phyloP scores from a whole-genome alignment of 2,329 filamentous ascomycete species.

The Apiospora sp. region DNA sequence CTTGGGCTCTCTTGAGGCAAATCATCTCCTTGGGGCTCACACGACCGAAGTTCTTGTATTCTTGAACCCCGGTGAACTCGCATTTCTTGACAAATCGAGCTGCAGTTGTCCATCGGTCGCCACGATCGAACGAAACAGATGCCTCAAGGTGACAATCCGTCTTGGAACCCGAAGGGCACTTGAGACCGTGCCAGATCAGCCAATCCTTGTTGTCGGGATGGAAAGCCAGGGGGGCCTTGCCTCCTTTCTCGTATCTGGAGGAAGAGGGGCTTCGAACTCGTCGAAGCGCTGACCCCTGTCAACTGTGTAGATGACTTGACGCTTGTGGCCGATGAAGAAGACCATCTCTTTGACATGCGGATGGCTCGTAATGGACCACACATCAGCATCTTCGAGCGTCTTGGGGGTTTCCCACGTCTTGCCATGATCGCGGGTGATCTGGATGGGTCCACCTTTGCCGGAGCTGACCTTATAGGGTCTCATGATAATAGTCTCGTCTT shows the following conservation, averaged over 20 bases:
- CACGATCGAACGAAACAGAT: constrained; percentile 80
- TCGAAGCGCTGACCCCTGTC: constrained; percentile 80
- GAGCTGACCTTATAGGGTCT: constrained; percentile 59
- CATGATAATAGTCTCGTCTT: constrained; percentile 76
- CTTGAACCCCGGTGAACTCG: constrained; percentile 79
- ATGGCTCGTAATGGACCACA: constrained; percentile 79
- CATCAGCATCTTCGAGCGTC: constrained; percentile 73
- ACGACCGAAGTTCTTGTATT: constrained; percentile 57
- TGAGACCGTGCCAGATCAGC: constrained; percentile 87
- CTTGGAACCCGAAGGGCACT: constrained; percentile 63
- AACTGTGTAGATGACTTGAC: constrained; percentile 79
- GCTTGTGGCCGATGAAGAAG: constrained; percentile 78
- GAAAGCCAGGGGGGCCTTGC: constrained; percentile 68
- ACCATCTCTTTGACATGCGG: constrained; percentile 83
- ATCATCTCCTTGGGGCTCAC: constrained; percentile 60
- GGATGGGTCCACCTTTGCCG: constrained; percentile 64
- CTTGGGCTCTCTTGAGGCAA: constrained; percentile 68
- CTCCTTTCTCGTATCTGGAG: constrained; percentile 44
- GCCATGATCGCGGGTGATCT: constrained; percentile 84
- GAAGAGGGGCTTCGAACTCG: constrained; percentile 74
- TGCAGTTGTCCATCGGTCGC: constrained; percentile 79
- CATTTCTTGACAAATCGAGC: constrained; percentile 80
- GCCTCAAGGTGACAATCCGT: constrained; percentile 75
- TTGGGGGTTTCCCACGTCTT: constrained; percentile 76
- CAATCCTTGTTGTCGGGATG: constrained; percentile 87